These are phyloP conservation scores for Verticillium dahliae DNA, from an alignment of 2,329 filamentous ascomycete genomes.

Conservation along the genomic window DNA sequence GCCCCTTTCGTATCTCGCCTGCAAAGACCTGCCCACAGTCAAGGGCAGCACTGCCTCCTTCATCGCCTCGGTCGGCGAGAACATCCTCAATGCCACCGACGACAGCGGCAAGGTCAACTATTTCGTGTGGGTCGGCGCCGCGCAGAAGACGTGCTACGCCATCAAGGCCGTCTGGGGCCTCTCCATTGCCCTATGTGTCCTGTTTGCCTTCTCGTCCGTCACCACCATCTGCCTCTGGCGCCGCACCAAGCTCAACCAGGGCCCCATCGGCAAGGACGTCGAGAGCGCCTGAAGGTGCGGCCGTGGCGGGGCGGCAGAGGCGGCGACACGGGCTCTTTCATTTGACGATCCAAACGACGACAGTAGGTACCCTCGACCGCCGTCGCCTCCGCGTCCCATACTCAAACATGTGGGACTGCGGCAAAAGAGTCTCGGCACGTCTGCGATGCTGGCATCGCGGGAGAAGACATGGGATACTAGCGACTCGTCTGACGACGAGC, in stretches of 20 bases:
- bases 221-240: slow-evolving; percentile 57
- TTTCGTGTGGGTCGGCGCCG: slow-evolving; percentile 42
- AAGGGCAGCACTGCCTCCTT: slow-evolving; percentile 35
- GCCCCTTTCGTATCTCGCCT: slow-evolving; percentile 73
- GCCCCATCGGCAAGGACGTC: slow-evolving; percentile 35
- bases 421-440: slow-evolving; percentile 25
- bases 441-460: slow-evolving; percentile 23
- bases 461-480: slow-evolving; percentile 22
- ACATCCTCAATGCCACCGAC: slow-evolving; percentile 26
- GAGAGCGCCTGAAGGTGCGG: slow-evolving; percentile 39
- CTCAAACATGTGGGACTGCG: slow-evolving; percentile 1
- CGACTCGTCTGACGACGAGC: slow-evolving; percentile 19
- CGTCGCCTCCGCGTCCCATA: neutral
- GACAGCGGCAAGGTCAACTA: slow-evolving; percentile 25
- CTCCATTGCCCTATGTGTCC: slow-evolving; percentile 68
- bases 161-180: slow-evolving; percentile 86
- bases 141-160: slow-evolving; percentile 66
- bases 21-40: slow-evolving; percentile 42
- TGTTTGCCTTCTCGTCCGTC: slow-evolving; percentile 59
- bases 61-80: slow-evolving; percentile 34
- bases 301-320: slow-evolving; percentile 29
- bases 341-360: neutral
- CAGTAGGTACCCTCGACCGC: neutral
- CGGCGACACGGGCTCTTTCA: slow-evolving; percentile 8
- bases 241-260: slow-evolving; percentile 37